These are phyloP conservation scores for Limtongia smithiae DNA, from an alignment of 805 yeast genomes.

Conservation along the genomic window DNA sequence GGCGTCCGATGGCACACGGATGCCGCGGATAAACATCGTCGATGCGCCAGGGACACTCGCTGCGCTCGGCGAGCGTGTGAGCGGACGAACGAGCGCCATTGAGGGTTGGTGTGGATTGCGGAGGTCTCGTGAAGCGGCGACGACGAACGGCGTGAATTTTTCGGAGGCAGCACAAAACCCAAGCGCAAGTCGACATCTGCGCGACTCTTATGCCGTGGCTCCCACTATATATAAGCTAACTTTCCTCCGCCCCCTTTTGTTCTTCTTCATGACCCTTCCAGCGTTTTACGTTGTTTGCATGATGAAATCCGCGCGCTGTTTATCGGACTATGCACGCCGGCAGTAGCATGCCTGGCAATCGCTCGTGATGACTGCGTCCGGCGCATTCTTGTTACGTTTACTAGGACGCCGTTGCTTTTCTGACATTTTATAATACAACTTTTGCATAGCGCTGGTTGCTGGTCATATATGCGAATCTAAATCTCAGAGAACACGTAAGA, in stretches of 20 bases:
- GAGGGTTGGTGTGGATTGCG: too few species aligned
- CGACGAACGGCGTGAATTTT: too few species aligned
- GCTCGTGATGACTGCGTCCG: constrained; percentile 29
- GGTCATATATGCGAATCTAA: too few species aligned
- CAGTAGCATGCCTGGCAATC: not conserved
- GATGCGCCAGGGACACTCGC: too few species aligned
- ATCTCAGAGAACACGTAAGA: too few species aligned
- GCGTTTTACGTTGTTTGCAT: constrained; percentile 29
- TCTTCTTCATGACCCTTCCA: constrained; percentile 28
- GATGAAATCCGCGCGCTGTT: constrained; percentile 28
- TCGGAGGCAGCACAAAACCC: too few species aligned
- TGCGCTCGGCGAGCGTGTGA: not conserved
- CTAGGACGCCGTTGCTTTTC: constrained; percentile 26
- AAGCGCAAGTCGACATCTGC: not conserved
- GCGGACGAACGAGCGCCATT: not conserved
- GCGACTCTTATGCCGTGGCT: not conserved
- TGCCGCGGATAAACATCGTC: not conserved
- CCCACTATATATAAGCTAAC: not conserved
- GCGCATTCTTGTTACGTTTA: constrained; percentile 30
- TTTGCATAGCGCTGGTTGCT: too few species aligned
- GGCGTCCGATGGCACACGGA: constrained; percentile 6
- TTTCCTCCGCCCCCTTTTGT: constrained; percentile 2
- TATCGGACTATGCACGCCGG: constrained; percentile 15
- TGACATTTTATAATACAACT: too few species aligned
- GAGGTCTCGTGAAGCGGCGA: too few species aligned